These are phyloP conservation scores for Aspergillus avenaceus DNA, from an alignment of 495 filamentous ascomycete species.

Conservation along the genomic window DNA sequence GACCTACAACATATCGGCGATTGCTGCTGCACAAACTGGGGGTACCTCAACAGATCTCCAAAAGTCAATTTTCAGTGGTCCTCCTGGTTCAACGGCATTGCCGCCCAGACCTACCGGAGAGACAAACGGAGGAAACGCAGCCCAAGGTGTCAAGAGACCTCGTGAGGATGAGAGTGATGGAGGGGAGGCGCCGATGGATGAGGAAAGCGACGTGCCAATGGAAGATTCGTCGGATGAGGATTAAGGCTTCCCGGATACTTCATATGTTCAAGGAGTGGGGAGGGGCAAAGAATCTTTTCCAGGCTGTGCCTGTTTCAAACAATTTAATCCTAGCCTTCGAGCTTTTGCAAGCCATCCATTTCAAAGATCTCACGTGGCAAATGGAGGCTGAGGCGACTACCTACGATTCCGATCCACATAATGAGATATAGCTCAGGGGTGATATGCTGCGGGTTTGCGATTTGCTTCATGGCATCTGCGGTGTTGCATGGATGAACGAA, in stretches of 20 bases:
- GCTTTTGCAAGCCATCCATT: constrained; percentile 14
- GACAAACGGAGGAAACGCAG: constrained; percentile 25
- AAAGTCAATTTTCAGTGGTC: constrained; percentile 75
- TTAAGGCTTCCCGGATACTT: constrained; percentile 14
- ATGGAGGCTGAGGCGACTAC: constrained; percentile 66
- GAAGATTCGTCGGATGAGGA: constrained; percentile 53
- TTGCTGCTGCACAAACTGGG: constrained; percentile 38
- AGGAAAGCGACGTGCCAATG: constrained; percentile 57
- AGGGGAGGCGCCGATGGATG: constrained; percentile 70
- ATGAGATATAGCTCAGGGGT: constrained; percentile 65
- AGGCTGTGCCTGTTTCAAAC: constrained; percentile 8
- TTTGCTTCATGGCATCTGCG: constrained; percentile 63
- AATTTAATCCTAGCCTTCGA: constrained; percentile 4
- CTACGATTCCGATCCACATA: constrained; percentile 76
- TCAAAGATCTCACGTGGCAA: constrained; percentile 52
- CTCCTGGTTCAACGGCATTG: constrained; percentile 44
- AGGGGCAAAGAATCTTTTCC: not conserved
- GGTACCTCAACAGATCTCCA: constrained; percentile 69
- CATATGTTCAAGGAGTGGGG: not conserved
- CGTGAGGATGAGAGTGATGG: constrained; percentile 69
- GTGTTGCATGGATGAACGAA: constrained; percentile 86
- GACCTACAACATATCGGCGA: constrained; percentile 65
- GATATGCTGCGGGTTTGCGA: constrained; percentile 45
- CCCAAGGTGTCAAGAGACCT: constrained; percentile 57
- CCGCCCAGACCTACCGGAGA: constrained; percentile 37